These are phyloP conservation scores for Teratosphaeria nubilosa DNA, from an alignment of 2,329 filamentous ascomycete species.

Conservation along the genomic window DNA sequence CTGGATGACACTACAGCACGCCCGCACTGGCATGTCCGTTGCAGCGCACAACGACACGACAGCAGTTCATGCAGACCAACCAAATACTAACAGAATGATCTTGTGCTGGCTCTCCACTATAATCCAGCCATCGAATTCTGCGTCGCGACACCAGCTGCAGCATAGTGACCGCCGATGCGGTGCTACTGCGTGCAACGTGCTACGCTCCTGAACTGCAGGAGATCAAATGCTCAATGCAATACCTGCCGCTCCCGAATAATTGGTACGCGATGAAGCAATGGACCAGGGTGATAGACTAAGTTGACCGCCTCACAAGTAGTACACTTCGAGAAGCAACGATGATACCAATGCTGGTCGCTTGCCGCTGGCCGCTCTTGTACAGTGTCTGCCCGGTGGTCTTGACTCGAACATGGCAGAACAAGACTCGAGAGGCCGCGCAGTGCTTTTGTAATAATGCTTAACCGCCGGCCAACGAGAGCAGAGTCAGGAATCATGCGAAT, in stretches of 20 bases:
- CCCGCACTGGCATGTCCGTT: neutral
- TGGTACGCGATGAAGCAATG: neutral
- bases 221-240: neutral
- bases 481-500: neutral
- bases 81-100: neutral
- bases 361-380: neutral
- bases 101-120: neutral
- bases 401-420: neutral
- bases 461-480: neutral
- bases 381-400: neutral
- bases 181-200: neutral
- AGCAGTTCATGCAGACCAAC: neutral
- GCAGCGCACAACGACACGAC: neutral
- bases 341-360: neutral
- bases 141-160: neutral
- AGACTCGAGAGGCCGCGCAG: neutral
- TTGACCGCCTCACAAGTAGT: neutral
- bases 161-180: neutral
- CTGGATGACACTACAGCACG: neutral
- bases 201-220: neutral
- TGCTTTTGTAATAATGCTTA: neutral
- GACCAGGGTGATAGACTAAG: neutral
- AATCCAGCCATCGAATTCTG: neutral
- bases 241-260: neutral
- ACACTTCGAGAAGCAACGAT: neutral